Evolutionary conservation across 2,329 filamentous ascomycete genomes (phyloP), one percentile per base, ranked within the genome.

Genomic region (Colletotrichum sublineola): DNA sequence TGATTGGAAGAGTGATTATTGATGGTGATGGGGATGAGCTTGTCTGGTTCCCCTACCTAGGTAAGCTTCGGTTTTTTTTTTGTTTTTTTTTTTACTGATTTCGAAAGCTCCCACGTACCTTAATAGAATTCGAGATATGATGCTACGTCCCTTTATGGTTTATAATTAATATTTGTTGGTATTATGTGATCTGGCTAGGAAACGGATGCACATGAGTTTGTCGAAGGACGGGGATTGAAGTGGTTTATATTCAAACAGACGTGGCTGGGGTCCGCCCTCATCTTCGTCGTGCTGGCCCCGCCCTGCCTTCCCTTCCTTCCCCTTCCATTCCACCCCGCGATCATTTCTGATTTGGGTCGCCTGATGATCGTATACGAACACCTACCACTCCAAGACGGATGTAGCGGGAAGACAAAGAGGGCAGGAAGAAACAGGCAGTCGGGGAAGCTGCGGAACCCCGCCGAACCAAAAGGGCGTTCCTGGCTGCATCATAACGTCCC

Each of bases 391-490:
- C 15, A 20, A 44, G 46, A 40, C 33, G 33, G 46, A 63, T 40
- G 12, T 52, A 29, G 14, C 38, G 33, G 33, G 12, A 3, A 57
- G 55, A 40, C n/a, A n/a, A n/a, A 63, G 60, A 50, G 33, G 46
- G 33, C 36, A 56, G 33, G 40, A 20, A 42, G 6, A 2, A 8
- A 12, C 15, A 33, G 33, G 40, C 12, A 11, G 20, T 48, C 36
- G 55, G 48, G 63, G 56, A 24, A 68, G 53, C 50, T 48, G 57
- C 48, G 50, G 68, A 71, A 68, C 56, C 64, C 63, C 68, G 63
- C 63, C 55, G 64, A 68, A 29, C 46, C 20, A 63, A 33, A 63
- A n/a, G 36, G n/a, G 60, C 24, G 60, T 14, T 38, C 60, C 60
- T 62, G 33, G 44, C 31, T 31, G 24, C 57, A 31, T 61, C 42